These are phyloP conservation scores for Yarrowia sp. DNA, from an alignment of 805 yeast species.

Conservation along the genomic window DNA sequence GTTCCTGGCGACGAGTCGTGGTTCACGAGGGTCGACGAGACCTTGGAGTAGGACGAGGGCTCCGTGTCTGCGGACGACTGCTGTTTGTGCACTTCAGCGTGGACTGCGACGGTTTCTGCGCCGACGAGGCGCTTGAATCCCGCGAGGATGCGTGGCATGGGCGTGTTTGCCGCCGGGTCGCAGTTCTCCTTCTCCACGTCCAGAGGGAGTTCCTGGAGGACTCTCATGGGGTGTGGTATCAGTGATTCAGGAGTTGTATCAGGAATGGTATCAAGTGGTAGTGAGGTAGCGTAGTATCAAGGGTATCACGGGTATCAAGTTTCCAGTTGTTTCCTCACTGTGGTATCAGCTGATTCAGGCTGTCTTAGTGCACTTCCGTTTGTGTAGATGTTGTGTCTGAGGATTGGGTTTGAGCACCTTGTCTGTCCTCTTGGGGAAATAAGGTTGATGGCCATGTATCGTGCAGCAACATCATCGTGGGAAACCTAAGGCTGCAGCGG, in stretches of 20 bases:
- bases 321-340: too few relatives aligned
- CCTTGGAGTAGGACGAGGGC: slow-evolving; percentile 9
- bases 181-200: slow-evolving; percentile 10
- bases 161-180: background rate
- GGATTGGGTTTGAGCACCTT: background rate
- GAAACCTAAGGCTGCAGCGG: slow-evolving; percentile 5
- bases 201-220: background rate
- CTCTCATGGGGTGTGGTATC: background rate
- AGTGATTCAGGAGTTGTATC: background rate
- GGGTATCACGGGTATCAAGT: background rate
- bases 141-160: slow-evolving; percentile 1
- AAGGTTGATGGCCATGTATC: slow-evolving; percentile 17
- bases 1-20: background rate
- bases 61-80: background rate
- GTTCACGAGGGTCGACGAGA: background rate
- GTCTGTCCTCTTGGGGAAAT: background rate
- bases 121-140: slow-evolving; percentile 8
- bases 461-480: slow-evolving; percentile 9
- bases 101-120: background rate
- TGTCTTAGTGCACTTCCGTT: background rate
- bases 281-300: background rate
- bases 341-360: background rate
- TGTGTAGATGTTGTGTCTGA: background rate
- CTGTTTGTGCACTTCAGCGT: slow-evolving; percentile 14
- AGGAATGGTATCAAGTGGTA: background rate